Evolutionary conservation across 2,329 filamentous ascomycete genomes (phyloP).

Genomic region (Cephalotrichum gorgonifer): DNA sequence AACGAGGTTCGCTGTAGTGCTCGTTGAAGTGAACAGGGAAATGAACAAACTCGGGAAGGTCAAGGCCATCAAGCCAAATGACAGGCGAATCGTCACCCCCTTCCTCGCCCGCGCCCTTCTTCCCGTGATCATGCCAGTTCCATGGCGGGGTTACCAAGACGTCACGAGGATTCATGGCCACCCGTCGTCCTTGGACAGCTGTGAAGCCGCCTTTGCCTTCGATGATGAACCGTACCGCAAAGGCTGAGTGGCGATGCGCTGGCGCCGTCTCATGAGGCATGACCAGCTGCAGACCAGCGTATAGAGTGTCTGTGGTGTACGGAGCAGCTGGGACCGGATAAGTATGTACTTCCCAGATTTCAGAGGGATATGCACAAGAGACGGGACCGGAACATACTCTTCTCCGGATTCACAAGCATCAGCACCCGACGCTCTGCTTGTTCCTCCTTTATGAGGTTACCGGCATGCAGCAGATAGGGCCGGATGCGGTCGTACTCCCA

Average conservation of each 20-base stretch:
- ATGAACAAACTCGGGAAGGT: constrained; percentile 37
- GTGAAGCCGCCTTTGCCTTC: constrained; percentile 43
- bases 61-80: constrained; percentile 46
- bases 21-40: constrained; percentile 43
- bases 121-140: constrained; percentile 48
- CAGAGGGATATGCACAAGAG: not conserved
- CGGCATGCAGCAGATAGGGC: constrained; percentile 20
- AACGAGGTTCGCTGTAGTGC: constrained; percentile 30
- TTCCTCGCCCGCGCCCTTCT: constrained; percentile 38
- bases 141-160: constrained; percentile 44
- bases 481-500: constrained; percentile 13
- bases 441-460: constrained; percentile 19
- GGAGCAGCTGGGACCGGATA: constrained; percentile 26
- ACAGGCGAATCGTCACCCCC: no score
- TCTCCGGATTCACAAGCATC: constrained; percentile 24
- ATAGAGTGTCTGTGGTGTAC: constrained; percentile 44
- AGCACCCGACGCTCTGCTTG: constrained; percentile 25
- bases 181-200: constrained; percentile 36
- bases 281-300: constrained; percentile 43
- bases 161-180: constrained; percentile 38
- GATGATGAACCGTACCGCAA: constrained; percentile 44
- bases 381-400: constrained; percentile 9
- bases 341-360: no score
- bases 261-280: constrained; percentile 40
- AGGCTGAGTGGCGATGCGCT: constrained; percentile 42